phyloP scores from a whole-genome alignment of 2,329 filamentous ascomycete genomes.

The Catunica adiposa region DNA sequence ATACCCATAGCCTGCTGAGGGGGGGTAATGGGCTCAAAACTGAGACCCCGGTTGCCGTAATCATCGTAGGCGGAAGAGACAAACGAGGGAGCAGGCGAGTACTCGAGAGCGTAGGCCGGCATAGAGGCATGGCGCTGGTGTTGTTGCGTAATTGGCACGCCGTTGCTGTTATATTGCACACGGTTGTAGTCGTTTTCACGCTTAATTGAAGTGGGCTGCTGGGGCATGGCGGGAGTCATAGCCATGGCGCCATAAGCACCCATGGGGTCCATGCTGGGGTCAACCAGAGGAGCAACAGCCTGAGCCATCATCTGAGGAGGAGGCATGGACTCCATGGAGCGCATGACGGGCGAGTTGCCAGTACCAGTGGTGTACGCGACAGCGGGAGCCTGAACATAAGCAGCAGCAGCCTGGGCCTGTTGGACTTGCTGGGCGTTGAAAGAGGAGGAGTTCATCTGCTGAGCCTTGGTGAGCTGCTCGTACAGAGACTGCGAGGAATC shows the following conservation, averaged over 20 bases:
- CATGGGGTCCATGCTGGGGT: slow-evolving; percentile 53
- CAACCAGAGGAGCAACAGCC: slow-evolving; percentile 38
- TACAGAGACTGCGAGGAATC: slow-evolving; percentile 98
- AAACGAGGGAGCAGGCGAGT: slow-evolving; percentile 93
- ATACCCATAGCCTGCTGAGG: slow-evolving; percentile 77
- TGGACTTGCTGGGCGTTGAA: slow-evolving; percentile 61
- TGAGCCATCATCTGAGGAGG: slow-evolving; percentile 65
- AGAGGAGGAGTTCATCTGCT: slow-evolving; percentile 95
- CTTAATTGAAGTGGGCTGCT: slow-evolving; percentile 53
- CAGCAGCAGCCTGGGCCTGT: slow-evolving; percentile 23
- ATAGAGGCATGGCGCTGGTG: slow-evolving; percentile 96
- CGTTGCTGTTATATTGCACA: slow-evolving; percentile 82
- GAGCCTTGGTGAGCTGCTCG: slow-evolving; percentile 97
- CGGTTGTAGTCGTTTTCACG: slow-evolving; percentile 71
- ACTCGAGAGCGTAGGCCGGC: slow-evolving; percentile 87
- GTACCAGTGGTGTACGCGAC: slow-evolving; percentile 47
- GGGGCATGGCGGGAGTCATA: slow-evolving; percentile 48
- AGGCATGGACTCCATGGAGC: slow-evolving; percentile 85
- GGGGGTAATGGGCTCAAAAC: slow-evolving; percentile 91
- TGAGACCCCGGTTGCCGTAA: slow-evolving; percentile 90
- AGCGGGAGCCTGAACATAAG: slow-evolving; percentile 2
- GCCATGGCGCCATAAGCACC: slow-evolving; percentile 51
- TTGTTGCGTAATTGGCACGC: slow-evolving; percentile 63
- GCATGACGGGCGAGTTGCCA: slow-evolving; percentile 74
- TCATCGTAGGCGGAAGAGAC: slow-evolving; percentile 98